Conservation (phyloP, 2,329 filamentous ascomycete species). For the Arthrobotrys sphaeroides region DNA sequence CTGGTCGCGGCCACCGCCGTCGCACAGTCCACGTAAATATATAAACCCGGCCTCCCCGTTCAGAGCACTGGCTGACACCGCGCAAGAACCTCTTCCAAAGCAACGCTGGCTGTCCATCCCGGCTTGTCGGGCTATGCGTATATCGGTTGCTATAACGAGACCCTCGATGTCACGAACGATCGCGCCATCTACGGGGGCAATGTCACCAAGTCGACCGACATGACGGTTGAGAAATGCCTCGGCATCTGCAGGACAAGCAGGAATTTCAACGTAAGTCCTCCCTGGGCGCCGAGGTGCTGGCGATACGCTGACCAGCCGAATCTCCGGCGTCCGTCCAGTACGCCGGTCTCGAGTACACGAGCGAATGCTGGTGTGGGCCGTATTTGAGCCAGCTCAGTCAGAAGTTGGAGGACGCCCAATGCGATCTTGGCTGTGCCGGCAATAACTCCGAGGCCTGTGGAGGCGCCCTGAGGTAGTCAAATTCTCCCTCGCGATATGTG, state of each 20-base stretch:
- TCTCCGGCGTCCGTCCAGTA: conserved; percentile 59
- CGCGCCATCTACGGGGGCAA: conserved; percentile 65
- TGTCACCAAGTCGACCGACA: conserved; percentile 62
- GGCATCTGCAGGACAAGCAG: conserved; percentile 64
- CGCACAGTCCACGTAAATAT: conserved; percentile 45
- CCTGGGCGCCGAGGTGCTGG: too few relatives aligned
- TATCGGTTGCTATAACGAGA: conserved; percentile 71
- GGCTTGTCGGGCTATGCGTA: conserved; percentile 63
- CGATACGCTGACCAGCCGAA: background rate
- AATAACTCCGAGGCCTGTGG: conserved; percentile 67
- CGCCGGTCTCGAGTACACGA: conserved; percentile 69
- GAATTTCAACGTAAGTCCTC: conserved; percentile 25
- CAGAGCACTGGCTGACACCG: background rate
- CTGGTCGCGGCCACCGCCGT: background rate
- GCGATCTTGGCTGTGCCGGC: conserved; percentile 68
- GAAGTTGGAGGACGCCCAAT: conserved; percentile 65
- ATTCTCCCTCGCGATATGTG: background rate
- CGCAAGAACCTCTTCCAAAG: conserved; percentile 3
- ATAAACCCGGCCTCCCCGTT: too few relatives aligned
- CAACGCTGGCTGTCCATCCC: conserved; percentile 8
- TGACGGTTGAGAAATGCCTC: conserved; percentile 68
- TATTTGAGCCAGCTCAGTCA: conserved; percentile 64
- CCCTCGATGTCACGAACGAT: conserved; percentile 63
- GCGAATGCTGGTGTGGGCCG: conserved; percentile 71
- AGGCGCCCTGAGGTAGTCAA: conserved; percentile 63